Evolutionary conservation across 106 monocot species (phyloP), one percentile per base, ranked within the genome.

Genomic region (Phalaenopsis aphrodite): DNA sequence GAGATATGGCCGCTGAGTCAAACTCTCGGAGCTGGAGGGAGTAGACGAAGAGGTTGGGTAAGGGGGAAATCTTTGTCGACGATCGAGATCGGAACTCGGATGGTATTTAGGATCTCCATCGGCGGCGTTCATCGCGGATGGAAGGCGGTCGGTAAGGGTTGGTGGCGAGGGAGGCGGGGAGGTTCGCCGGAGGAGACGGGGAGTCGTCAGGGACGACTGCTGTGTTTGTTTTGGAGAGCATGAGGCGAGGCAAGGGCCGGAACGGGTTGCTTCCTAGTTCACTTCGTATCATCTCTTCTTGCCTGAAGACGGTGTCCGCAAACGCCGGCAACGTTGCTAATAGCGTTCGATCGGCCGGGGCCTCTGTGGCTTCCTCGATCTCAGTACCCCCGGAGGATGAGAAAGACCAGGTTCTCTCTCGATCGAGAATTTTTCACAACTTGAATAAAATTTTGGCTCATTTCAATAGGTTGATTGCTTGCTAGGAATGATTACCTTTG

Each of bases 251-350:
- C 38, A 82, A 84, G 30, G 83, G 77, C 41, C 81, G 71, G 79
- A 88, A 90, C 83, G 90, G 91, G 19, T 81, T 98, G 78, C 85
- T 98, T n/a, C 97, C 97, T 46, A 90, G 80, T 84, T 98, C 97
- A 83, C 78, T 98, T 45, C 61, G 94, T 80, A 94, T 98, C 45
- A 94, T 98, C 43, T 98, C 97, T 24, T 92, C 97, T 17, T 98
- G 97, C 86, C 77, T 98, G 75, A 98, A 92, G 92, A 92, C 94
- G 80, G 94, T 98, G 4, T 94, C 97, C 21, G 81, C 84, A 46
- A 98, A 98, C 94, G 94, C 92, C 3, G 89, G 90, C 56, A 79
- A 89, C 17, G 94, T 98, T 41, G 94, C 94, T 3, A 83, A 85
- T 21, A 92, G 84, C 15, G 94, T 98, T 24, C 85, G 94, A 42